Evolutionary conservation across 306 rosid genomes (phyloP).

Genomic region (Inga leiocalycina): DNA sequence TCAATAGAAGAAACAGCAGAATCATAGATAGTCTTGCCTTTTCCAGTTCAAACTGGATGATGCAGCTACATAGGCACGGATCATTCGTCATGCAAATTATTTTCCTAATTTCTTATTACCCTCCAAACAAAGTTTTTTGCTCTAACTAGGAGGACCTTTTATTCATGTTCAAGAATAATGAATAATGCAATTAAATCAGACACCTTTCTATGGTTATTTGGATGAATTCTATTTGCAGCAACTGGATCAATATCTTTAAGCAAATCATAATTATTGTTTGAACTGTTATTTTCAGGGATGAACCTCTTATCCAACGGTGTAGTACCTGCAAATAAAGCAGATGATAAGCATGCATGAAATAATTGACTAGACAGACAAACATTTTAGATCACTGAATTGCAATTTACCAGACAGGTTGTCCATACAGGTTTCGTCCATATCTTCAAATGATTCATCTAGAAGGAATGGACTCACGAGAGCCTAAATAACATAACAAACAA

Average conservation of each 20-base stretch:
- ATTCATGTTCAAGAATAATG: conserved; percentile 19
- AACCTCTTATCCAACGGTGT: conserved; percentile 29
- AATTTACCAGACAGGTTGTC: conserved; percentile 49
- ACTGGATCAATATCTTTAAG: conserved; percentile 83
- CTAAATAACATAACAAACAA: conserved; percentile 41
- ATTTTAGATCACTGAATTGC: conserved; percentile 10
- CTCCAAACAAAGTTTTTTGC: neutral
- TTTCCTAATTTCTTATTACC: neutral
- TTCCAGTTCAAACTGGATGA: neutral
- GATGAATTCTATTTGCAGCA: conserved; percentile 91
- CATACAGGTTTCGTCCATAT: conserved; percentile 44
- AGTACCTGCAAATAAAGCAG: conserved; percentile 40
- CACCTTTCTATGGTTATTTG: conserved; percentile 88
- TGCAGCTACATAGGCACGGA: neutral
- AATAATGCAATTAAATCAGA: conserved; percentile 22
- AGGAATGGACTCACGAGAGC: conserved; percentile 89
- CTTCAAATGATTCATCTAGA: conserved; percentile 66
- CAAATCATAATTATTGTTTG: conserved; percentile 49
- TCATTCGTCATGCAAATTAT: neutral
- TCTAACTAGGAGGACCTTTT: neutral
- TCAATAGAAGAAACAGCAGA: neutral
- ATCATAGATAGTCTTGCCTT: neutral
- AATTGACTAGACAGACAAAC: neutral
- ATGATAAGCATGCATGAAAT: neutral
- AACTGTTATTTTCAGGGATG: conserved; percentile 41